phyloP scores from a whole-genome alignment of 2,329 filamentous ascomycete genomes.

The Septoria petroselini region DNA sequence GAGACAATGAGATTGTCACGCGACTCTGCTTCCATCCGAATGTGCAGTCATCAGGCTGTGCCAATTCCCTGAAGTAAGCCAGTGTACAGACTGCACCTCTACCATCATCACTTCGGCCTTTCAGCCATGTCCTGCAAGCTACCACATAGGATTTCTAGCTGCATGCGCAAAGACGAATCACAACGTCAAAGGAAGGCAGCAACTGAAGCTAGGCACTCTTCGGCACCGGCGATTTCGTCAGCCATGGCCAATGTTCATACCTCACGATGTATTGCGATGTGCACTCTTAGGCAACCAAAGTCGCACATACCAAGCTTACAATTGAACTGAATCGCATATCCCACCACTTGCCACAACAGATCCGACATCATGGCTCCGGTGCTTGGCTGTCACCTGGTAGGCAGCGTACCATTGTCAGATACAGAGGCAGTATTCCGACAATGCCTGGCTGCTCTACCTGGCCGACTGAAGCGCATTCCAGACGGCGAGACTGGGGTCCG shows the following conservation, averaged over 20 bases:
- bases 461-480: slow-evolving; percentile 40
- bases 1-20: too few relatives aligned
- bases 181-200: not conserved
- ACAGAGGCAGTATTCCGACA: slow-evolving; percentile 37
- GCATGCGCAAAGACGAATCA: slow-evolving; percentile 2
- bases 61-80: too few relatives aligned
- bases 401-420: slow-evolving; percentile 40
- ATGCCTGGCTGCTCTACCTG: slow-evolving; percentile 33
- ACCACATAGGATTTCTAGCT: slow-evolving; percentile 1
- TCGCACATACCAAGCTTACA: not conserved
- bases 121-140: not conserved
- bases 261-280: too few relatives aligned
- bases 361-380: slow-evolving; percentile 18
- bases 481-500: slow-evolving; percentile 45
- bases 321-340: not conserved
- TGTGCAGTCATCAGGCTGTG: too few relatives aligned
- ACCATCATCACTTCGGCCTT: not conserved
- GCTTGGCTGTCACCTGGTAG: slow-evolving; percentile 38
- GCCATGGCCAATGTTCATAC: not conserved
- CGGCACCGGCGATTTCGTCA: not conserved
- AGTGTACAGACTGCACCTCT: too few relatives aligned
- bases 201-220: not conserved
- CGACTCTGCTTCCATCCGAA: too few relatives aligned
- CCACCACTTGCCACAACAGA: not conserved
- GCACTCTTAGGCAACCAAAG: not conserved